These are phyloP conservation scores for Volvox reticuliferus DNA, from an alignment of 139 green algal genomes.

Conservation along the genomic window DNA sequence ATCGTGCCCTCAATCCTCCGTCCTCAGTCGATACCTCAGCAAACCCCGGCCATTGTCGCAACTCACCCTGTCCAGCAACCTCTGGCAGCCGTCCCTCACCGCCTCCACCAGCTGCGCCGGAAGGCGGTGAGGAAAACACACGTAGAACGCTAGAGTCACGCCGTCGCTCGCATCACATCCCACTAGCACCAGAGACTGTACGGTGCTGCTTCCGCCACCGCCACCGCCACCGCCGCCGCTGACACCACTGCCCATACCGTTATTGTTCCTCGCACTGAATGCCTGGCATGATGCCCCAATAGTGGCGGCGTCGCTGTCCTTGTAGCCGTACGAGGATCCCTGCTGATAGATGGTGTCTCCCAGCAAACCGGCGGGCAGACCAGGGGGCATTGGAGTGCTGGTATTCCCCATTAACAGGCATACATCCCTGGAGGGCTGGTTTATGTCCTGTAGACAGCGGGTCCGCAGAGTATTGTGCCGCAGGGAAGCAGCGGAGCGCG, in stretches of 20 bases:
- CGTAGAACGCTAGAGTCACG: constrained; percentile 9
- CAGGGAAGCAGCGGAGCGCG: too few species aligned
- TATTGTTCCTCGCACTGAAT: not conserved
- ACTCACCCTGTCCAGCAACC: constrained; percentile 7
- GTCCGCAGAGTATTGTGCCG: too few species aligned
- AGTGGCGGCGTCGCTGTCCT: not conserved
- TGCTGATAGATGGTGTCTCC: not conserved
- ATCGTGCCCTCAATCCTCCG: too few species aligned
- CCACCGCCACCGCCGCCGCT: not conserved
- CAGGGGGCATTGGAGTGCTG: not conserved
- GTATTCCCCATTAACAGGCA: not conserved
- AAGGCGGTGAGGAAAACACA: constrained; percentile 38
- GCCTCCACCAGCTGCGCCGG: constrained; percentile 7
- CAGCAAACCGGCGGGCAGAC: not conserved
- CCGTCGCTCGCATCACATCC: not conserved
- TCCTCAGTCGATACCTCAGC: too few species aligned
- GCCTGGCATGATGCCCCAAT: not conserved
- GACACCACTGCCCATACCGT: not conserved
- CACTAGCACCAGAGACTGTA: constrained; percentile 25
- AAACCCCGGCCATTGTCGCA: too few species aligned
- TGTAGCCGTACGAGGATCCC: not conserved
- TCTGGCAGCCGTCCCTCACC: constrained; percentile 23
- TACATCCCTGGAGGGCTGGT: constrained; percentile 5
- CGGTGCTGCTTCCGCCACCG: not conserved
- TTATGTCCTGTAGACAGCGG: not conserved